Base-by-base conservation (phyloP, 768 basidiomycete species). In the Rhodocollybia butyracea region DNA sequence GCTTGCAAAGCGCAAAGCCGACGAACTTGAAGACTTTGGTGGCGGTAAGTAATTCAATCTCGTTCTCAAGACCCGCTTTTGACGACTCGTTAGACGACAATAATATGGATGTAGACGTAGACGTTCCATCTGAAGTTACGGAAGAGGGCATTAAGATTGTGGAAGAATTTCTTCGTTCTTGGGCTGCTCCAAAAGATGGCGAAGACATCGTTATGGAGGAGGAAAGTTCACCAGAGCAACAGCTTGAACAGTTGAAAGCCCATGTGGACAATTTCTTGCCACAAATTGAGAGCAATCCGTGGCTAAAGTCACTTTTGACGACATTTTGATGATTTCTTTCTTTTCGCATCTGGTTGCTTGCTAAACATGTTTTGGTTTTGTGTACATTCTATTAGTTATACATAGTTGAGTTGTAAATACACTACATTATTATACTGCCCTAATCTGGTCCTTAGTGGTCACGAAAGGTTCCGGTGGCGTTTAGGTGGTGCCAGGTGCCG, bases 1-100 rank as follows among this genome's bases (percentile, higher is more conserved):
- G 48, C 21, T 64, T 93, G 92, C 82, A 93, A 43, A 95, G 91
- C n/a, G 89, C 89, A 97, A 95, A 65, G 94, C 94, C 0, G 91
- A 94, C 56, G 93, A 95, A 61, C 72, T 97, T 31, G 91, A 94
- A 69, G 89, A 94, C 65, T 93, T 94, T 69, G 84, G 80, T 6
- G 76, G 78, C 66, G 69, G 82, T 75, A 58, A 48, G 64, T 46
- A 17, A 11, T 29, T 26, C n/a, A 15, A n/a, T 22, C 8, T 15
- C 21, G 15, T 36, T 15, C 15, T 34, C 27, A 10, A 24, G n/a
- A 42, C 32, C 48, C 3, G 6, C 10, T n/a, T 24, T 3, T 46
- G 19, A 19, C 39, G 3, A 10, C 24, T 34, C 15, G 30, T 40
- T 51, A 56, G 59, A 60, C 60, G 63, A 64, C 31, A 66, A 63